phyloP scores from a whole-genome alignment of 2,329 filamentous ascomycete species.

The Ophiostoma quercus region DNA sequence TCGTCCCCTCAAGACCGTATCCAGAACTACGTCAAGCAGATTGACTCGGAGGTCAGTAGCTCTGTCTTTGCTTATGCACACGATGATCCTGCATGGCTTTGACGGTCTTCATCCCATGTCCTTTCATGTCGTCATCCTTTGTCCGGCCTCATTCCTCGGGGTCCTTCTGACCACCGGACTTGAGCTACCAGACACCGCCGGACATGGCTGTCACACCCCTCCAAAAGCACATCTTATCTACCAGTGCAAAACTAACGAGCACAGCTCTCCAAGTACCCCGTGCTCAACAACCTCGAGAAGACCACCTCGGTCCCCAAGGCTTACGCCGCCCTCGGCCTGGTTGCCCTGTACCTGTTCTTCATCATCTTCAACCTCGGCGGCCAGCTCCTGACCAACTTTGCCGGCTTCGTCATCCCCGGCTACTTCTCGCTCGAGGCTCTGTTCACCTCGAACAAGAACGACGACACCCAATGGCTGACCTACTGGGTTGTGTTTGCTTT shows the following conservation, averaged over 20 bases:
- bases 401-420: conserved; percentile 74
- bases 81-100: not conserved
- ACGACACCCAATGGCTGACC: conserved; percentile 77
- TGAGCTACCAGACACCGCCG: not conserved
- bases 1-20: conserved; percentile 69
- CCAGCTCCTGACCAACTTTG: conserved; percentile 80
- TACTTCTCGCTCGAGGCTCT: conserved; percentile 80
- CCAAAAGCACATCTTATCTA: not conserved
- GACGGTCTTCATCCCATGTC: not conserved
- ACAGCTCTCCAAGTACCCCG: conserved; percentile 79
- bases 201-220: not conserved
- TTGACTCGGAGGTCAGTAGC: conserved; percentile 72
- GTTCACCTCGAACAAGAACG: conserved; percentile 64
- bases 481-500: conserved; percentile 86
- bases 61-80: not conserved
- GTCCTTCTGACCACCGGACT: not conserved
- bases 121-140: not conserved
- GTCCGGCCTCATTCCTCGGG: not conserved
- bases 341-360: conserved; percentile 79
- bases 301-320: conserved; percentile 78
- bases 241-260: not conserved
- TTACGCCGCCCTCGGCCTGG: conserved; percentile 72
- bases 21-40: conserved; percentile 68
- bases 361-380: conserved; percentile 90
- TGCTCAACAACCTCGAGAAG: conserved; percentile 80